Base-by-base conservation (phyloP, 2,329 filamentous ascomycete genomes). In the Pezicula neosporulosa region DNA sequence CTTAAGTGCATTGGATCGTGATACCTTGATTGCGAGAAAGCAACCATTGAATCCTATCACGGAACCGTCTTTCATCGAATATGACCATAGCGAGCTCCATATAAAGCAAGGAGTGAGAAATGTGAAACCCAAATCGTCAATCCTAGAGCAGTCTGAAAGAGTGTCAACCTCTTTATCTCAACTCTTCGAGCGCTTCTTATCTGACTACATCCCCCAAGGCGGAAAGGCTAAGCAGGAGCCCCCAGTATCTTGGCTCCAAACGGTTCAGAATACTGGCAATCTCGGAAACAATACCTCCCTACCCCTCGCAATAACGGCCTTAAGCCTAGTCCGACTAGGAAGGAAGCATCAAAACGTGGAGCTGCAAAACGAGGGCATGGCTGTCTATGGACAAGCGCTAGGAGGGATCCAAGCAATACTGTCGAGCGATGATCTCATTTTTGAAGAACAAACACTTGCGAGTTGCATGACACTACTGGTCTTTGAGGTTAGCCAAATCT, bases 171-270 rank as follows among this genome's bases (percentile, higher is more conserved):
- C 48, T 30, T 46, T 50, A 39, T 44, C 48, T 47, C 30, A 50
- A 33, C 42, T 50, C 48, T 50, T 50, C 48, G 43, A 37, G 28
- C 48, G 18, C 43, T 50, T 50, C 33, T 39, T 50, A 50, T 41
- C 43, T 30, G 13, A 47, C 42, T 50, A 50, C 48, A 50, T 50
- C 43, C 48, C 48, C 16, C 48, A 44, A 47, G 43, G 48, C 48
- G 48, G 41, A 47, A 47, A 47, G 48, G 43, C 43, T 18, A 39
- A 50, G 33, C 28, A 50, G 43, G 43, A 33, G 2, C 39, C 44
- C 41, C 51, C 48, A 47, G 48, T 53, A 38, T 53, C 51, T 47
- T 53, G 51, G 51, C 51, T 53, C 28, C 48, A 53, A 39, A 44
- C 48, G 10, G 47, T 53, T 42, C 43, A 50, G 35, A 41, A 12